A percentile compares a stretch with the other conserved stretches of the same genome.
These are phyloP conservation scores for Colletotrichum camelliae DNA, from an alignment of 2,329 filamentous ascomycete species.

Conservation along the genomic window DNA sequence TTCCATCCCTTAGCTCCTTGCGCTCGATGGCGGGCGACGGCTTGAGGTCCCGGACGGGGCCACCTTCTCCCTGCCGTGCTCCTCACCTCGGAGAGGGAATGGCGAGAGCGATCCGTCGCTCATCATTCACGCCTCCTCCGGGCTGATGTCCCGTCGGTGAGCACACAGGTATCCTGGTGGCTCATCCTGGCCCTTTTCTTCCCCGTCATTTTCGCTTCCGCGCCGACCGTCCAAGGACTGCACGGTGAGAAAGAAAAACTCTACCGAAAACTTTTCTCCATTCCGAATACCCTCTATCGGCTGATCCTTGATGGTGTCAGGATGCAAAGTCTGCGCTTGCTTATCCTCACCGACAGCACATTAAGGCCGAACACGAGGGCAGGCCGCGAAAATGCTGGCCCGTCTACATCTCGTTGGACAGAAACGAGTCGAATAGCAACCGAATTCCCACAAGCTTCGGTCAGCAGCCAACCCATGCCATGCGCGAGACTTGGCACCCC, in stretches of 20 bases:
- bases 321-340: neutral
- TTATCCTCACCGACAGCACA: neutral
- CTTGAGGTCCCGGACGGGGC: neutral
- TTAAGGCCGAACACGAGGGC: slow-evolving; percentile 1
- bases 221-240: neutral
- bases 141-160: neutral
- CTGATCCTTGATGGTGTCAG: neutral
- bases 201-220: neutral
- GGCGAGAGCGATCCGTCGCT: slow-evolving; percentile 13
- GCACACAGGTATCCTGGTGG: neutral
- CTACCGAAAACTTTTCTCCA: neutral
- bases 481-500: neutral
- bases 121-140: neutral
- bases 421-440: neutral
- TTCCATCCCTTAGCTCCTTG: slow-evolving; percentile 13
- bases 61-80: slow-evolving; percentile 18
- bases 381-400: neutral
- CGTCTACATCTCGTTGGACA: neutral
- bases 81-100: slow-evolving; percentile 4
- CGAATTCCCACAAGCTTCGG: neutral
- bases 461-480: neutral
- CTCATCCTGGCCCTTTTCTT: neutral
- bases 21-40: neutral
- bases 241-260: neutral
- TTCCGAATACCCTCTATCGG: neutral